phyloP scores from a whole-genome alignment of 2,329 filamentous ascomycete genomes.

The Penicillium sp. region DNA sequence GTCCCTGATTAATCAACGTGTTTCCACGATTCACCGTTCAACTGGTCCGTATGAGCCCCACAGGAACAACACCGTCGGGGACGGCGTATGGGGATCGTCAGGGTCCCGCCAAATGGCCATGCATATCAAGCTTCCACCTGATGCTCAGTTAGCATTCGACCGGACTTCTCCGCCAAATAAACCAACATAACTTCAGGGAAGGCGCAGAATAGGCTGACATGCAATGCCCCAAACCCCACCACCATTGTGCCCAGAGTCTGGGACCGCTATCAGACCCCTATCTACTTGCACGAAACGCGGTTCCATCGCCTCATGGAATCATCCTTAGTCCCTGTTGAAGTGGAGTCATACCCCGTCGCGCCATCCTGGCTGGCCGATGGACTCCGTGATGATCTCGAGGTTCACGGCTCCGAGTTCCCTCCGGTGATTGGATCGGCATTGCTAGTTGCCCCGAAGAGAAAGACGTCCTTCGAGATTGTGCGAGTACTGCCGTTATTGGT shows the following conservation, averaged over 20 bases:
- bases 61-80: not conserved
- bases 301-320: constrained; percentile 2
- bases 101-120: constrained; percentile 12
- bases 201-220: not conserved
- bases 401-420: constrained; percentile 9
- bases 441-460: constrained; percentile 23
- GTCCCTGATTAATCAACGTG: not conserved
- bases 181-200: not conserved
- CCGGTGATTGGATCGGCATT: constrained; percentile 19
- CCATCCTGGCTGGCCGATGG: constrained; percentile 22
- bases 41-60: constrained; percentile 1
- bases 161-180: constrained; percentile 19
- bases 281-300: constrained; percentile 6
- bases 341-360: constrained; percentile 13
- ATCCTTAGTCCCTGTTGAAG: constrained; percentile 4
- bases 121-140: constrained; percentile 7
- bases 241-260: not conserved
- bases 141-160: constrained; percentile 9
- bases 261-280: constrained; percentile 11
- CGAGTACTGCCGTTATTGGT: constrained; percentile 2
- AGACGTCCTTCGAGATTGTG: constrained; percentile 16
- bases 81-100: constrained; percentile 20
- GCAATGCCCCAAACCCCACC: constrained; percentile 1
- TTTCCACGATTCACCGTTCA: not conserved
- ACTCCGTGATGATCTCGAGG: constrained; percentile 21